These are phyloP conservation scores for Yamadazyma membranifaciens DNA, from an alignment of 1,139 yeast genomes.

Conservation along the genomic window DNA sequence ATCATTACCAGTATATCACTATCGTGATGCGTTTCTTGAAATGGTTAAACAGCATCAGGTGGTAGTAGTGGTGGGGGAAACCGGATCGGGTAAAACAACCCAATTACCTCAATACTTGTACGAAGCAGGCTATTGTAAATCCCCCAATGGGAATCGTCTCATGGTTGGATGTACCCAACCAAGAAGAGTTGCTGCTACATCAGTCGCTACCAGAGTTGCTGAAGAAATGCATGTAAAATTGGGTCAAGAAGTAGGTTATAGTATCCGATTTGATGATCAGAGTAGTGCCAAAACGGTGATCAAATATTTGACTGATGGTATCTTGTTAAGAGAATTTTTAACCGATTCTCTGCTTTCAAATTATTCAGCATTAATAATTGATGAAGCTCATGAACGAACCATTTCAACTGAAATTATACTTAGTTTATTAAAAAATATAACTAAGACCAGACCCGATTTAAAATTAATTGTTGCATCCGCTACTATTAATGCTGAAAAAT, in stretches of 20 bases:
- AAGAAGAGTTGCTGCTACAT: conserved; percentile 90
- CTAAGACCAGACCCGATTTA: conserved; percentile 62
- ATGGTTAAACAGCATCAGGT: conserved; percentile 69
- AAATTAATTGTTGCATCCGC: conserved; percentile 86
- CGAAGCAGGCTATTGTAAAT: conserved; percentile 74
- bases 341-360: conserved; percentile 66
- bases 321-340: conserved; percentile 80
- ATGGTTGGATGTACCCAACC: conserved; percentile 93
- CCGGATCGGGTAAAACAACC: conserved; percentile 97
- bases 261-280: conserved; percentile 81
- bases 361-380: conserved; percentile 86
- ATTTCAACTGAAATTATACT: conserved; percentile 87
- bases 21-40: conserved; percentile 59
- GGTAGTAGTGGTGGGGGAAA: conserved; percentile 89
- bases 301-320: conserved; percentile 94
- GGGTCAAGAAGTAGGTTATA: conserved; percentile 85
- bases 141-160: conserved; percentile 21
- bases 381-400: conserved; percentile 96
- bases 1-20: conserved; percentile 75
- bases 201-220: conserved; percentile 90
- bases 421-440: conserved; percentile 75
- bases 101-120: conserved; percentile 87
- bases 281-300: conserved; percentile 62
- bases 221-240: conserved; percentile 72
- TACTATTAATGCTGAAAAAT: conserved; percentile 86